These are phyloP conservation scores for Anisogramma anomala DNA, from an alignment of 2,329 filamentous ascomycete genomes.

Conservation along the genomic window DNA sequence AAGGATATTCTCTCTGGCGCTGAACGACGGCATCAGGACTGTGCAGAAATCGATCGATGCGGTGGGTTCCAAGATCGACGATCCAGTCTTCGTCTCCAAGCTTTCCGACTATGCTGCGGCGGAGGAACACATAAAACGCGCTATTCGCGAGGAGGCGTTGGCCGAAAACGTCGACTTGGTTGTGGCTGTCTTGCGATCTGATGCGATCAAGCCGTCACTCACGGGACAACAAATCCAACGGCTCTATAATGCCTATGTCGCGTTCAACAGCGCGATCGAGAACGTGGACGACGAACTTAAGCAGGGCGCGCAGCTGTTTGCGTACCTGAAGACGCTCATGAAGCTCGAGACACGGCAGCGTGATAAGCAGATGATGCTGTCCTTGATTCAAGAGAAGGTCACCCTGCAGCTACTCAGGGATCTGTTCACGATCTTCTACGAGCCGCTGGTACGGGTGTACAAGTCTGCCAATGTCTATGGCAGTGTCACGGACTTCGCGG, in stretches of 20 bases:
- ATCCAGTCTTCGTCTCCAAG: slow-evolving; percentile 67
- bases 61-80: slow-evolving; percentile 66
- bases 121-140: slow-evolving; percentile 61
- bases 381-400: slow-evolving; percentile 91
- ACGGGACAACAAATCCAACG: slow-evolving; percentile 65
- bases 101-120: slow-evolving; percentile 68
- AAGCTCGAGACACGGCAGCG: slow-evolving; percentile 84
- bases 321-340: slow-evolving; percentile 84
- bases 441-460: slow-evolving; percentile 91
- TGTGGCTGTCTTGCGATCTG: slow-evolving; percentile 72
- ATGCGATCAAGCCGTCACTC: slow-evolving; percentile 61
- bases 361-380: slow-evolving; percentile 95
- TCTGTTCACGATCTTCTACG: slow-evolving; percentile 97
- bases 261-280: slow-evolving; percentile 90
- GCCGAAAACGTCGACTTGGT: slow-evolving; percentile 71
- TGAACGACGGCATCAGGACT: slow-evolving; percentile 78
- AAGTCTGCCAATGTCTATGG: slow-evolving; percentile 98
- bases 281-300: slow-evolving; percentile 81
- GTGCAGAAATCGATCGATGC: slow-evolving; percentile 81
- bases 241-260: slow-evolving; percentile 89
- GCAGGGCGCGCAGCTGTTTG: slow-evolving; percentile 83
- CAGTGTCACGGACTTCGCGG: slow-evolving; percentile 90
- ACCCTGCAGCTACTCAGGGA: slow-evolving; percentile 93
- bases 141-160: slow-evolving; percentile 61
- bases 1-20: slow-evolving; percentile 82